Conservation (phyloP, 805 yeast species). For the Metschnikowia rubicola region DNA sequence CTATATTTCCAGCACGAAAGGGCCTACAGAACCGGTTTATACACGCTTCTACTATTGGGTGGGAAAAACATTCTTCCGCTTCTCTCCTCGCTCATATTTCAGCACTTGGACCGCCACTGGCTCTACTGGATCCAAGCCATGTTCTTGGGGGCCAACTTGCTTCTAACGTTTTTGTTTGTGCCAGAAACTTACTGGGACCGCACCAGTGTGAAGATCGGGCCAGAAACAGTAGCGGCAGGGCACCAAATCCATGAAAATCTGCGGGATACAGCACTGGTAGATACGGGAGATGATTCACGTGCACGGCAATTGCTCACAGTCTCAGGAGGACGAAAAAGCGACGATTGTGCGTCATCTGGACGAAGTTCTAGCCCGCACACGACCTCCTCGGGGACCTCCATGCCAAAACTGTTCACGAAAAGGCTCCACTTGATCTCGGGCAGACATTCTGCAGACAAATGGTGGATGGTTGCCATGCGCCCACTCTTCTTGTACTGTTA, state of each 20-base stretch:
- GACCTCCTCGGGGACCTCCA: background rate
- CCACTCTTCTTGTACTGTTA: slow-evolving; percentile 51
- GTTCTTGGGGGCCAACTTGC: slow-evolving; percentile 44
- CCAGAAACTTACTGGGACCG: slow-evolving; percentile 68
- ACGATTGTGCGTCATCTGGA: background rate
- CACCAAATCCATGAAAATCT: too few relatives aligned
- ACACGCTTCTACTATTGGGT: slow-evolving; percentile 55
- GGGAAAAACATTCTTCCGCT: slow-evolving; percentile 60
- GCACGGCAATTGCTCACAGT: too few relatives aligned
- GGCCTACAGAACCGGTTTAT: slow-evolving; percentile 56
- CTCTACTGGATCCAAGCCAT: slow-evolving; percentile 57
- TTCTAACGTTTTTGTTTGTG: slow-evolving; percentile 49
- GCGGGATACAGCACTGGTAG: too few relatives aligned
- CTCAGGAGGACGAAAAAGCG: too few relatives aligned
- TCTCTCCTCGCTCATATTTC: slow-evolving; percentile 51
- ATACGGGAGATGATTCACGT: too few relatives aligned
- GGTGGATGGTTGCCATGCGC: slow-evolving; percentile 54
- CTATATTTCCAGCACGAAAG: slow-evolving; percentile 59
- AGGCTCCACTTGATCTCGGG: slow-evolving; percentile 47
- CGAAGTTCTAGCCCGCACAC: slow-evolving; percentile 19
- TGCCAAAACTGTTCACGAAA: slow-evolving; percentile 22
- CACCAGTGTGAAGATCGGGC: slow-evolving; percentile 36
- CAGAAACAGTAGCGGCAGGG: too few relatives aligned
- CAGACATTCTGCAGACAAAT: slow-evolving; percentile 44
- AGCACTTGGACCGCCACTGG: slow-evolving; percentile 53